These are phyloP conservation scores for Rhizoctonia solani DNA, from an alignment of 1,284 basidiomycete species.

Conservation along the genomic window DNA sequence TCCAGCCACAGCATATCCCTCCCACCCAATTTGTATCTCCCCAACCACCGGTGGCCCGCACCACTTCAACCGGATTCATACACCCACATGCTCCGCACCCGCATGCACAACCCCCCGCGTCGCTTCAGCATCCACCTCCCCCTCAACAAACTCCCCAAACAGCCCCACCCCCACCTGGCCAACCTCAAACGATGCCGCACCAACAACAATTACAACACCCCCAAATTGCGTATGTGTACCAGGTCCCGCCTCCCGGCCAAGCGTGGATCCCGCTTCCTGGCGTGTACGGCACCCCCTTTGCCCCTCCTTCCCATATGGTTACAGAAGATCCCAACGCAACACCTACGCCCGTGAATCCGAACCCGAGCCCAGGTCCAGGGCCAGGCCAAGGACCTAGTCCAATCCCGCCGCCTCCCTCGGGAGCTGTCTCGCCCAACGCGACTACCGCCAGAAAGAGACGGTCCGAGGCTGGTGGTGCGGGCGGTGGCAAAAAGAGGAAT, in stretches of 20 bases:
- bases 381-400: too few relatives aligned
- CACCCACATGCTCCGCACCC: constrained; percentile 14
- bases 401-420: too few relatives aligned
- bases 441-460: neutral
- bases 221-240: constrained; percentile 23
- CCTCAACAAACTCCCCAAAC: neutral
- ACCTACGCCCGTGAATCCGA: neutral
- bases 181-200: neutral
- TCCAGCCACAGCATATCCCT: neutral
- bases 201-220: constrained; percentile 6
- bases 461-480: neutral
- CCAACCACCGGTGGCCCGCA: constrained; percentile 8
- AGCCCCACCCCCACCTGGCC: neutral
- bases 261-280: constrained; percentile 18
- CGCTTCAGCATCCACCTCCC: neutral
- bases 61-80: neutral
- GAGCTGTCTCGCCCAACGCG: neutral
- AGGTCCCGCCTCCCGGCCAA: neutral
- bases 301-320: constrained; percentile 12
- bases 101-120: neutral
- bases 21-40: neutral
- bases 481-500: neutral
- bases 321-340: neutral
- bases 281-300: constrained; percentile 8
- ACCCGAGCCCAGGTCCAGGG: neutral